Base-by-base conservation (phyloP, 2,329 filamentous ascomycete species). In the Ilyonectria mors-panacis region DNA sequence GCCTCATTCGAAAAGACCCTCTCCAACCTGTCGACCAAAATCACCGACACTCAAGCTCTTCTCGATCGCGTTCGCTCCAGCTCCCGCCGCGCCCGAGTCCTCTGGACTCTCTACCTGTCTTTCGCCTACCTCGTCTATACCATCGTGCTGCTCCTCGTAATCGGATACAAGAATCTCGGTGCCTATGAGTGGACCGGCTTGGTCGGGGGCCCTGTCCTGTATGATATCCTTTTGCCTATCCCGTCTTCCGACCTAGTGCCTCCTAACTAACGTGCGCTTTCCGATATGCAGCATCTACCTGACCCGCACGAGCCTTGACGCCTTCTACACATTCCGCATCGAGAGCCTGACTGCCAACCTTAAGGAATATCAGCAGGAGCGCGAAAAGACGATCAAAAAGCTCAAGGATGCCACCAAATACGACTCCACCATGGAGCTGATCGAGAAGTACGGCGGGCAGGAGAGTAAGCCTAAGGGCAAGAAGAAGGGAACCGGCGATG, bases 361-460 rank as follows among this genome's bases (percentile, higher is more conserved):
- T 33, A 92, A 95, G 74, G 88, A 88, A 21, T 87, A 95, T 39
- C 90, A 95, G 75, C 89, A 90, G 60, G 93, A 98, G 80, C 91
- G 95, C 60, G 90, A 93, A 66, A 90, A 90, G 74, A 97, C 95
- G 2, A 98, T 99, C 71, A 92, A 97, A 79, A 95, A 95, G 81
- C 89, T 99, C 70, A 99, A 99, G 82, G 91, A 92, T 65, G 95
- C 95, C 28, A 99, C 96, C 37, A 97, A 93, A 80, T 99, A 98
- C 83, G 94, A 98, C 81, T 96, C 95, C 35, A 99, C 96, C 1
- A 90, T 97, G 76, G 91, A 98, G 78, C 83, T 99, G 66, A 88
- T 99, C 12, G 94, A 98, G 76, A 99, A 98, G 76, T 99, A 99
- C 79, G 95, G 94, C 39, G 93, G 90, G 10, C 84, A 86, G 21